These are phyloP conservation scores for Hemisphaericaspora subhashii DNA, from an alignment of 1,139 yeast species.

Conservation along the genomic window DNA sequence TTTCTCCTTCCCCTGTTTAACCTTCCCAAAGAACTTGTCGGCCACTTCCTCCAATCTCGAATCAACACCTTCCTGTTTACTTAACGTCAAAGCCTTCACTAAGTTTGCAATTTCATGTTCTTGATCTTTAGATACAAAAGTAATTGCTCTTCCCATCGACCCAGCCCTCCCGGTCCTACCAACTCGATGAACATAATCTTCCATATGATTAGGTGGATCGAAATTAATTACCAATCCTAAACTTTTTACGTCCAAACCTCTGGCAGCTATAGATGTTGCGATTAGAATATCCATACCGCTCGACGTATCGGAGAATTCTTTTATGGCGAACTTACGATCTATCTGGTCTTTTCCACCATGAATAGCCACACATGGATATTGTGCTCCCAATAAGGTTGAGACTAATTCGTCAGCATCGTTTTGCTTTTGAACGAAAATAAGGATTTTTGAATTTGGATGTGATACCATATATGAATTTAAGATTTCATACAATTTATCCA, in stretches of 20 bases:
- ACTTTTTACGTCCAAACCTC: conserved; percentile 90
- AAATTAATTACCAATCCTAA: conserved; percentile 78
- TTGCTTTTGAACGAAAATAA: conserved; percentile 87
- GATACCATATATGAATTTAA: conserved; percentile 44
- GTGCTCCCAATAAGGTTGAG: conserved; percentile 54
- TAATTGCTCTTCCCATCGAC: conserved; percentile 70
- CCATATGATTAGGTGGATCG: conserved; percentile 90
- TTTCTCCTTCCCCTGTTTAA: conserved; percentile 70
- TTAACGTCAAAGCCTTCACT: conserved; percentile 62
- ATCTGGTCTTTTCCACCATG: conserved; percentile 94
- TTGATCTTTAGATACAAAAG: conserved; percentile 67
- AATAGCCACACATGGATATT: conserved; percentile 62
- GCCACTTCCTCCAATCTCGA: conserved; percentile 54
- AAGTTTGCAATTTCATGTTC: conserved; percentile 72
- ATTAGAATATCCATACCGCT: conserved; percentile 65
- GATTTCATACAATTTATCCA: conserved; percentile 52
- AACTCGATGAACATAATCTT: conserved; percentile 94
- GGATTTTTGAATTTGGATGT: conserved; percentile 43
- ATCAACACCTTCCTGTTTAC: conserved; percentile 56
- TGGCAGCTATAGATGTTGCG: conserved; percentile 92
- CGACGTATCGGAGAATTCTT: conserved; percentile 56
- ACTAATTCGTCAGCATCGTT: conserved; percentile 73
- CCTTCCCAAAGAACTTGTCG: conserved; percentile 55
- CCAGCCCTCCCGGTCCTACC: conserved; percentile 98
- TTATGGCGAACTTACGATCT: conserved; percentile 77